phyloP scores from a whole-genome alignment of 306 rosid genomes.

The Rosa chinensis region DNA sequence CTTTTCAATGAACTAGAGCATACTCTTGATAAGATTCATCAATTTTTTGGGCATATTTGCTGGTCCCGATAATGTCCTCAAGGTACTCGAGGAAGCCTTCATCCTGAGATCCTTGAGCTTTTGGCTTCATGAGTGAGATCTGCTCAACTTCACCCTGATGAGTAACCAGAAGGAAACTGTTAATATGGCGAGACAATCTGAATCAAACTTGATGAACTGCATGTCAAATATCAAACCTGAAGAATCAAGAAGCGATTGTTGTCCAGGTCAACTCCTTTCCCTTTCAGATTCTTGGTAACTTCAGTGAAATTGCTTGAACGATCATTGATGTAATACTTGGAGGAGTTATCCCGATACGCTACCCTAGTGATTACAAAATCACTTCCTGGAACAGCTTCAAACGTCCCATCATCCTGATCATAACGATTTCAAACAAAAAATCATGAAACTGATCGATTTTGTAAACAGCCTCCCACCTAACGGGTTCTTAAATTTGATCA shows the following conservation, averaged over 20 bases:
- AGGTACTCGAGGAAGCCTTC: slow-evolving; percentile 97
- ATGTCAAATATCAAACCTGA: slow-evolving; percentile 51
- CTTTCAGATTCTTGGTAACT: slow-evolving; percentile 92
- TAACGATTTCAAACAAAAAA: slow-evolving; percentile 3
- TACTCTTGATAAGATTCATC: slow-evolving; percentile 71
- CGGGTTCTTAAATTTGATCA: no score
- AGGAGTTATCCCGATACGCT: slow-evolving; percentile 89
- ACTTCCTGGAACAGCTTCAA: slow-evolving; percentile 77
- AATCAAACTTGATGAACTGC: background rate
- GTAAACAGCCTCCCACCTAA: background rate
- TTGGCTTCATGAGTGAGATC: slow-evolving; percentile 96
- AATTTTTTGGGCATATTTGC: slow-evolving; percentile 83
- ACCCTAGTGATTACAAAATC: slow-evolving; percentile 81
- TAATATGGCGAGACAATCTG: slow-evolving; percentile 6
- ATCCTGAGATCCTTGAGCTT: slow-evolving; percentile 97
- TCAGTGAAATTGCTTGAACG: slow-evolving; percentile 86
- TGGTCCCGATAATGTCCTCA: slow-evolving; percentile 92
- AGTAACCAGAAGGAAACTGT: slow-evolving; percentile 33
- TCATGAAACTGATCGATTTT: background rate
- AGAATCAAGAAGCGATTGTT: slow-evolving; percentile 92
- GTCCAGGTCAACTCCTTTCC: slow-evolving; percentile 96
- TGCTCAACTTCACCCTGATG: slow-evolving; percentile 94
- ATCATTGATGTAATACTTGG: slow-evolving; percentile 82
- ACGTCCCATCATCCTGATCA: slow-evolving; percentile 67
- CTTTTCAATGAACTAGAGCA: slow-evolving; percentile 9